Evolutionary conservation across 2,329 filamentous ascomycete genomes (phyloP).

Genomic region (Sclerotinia subarctica): DNA sequence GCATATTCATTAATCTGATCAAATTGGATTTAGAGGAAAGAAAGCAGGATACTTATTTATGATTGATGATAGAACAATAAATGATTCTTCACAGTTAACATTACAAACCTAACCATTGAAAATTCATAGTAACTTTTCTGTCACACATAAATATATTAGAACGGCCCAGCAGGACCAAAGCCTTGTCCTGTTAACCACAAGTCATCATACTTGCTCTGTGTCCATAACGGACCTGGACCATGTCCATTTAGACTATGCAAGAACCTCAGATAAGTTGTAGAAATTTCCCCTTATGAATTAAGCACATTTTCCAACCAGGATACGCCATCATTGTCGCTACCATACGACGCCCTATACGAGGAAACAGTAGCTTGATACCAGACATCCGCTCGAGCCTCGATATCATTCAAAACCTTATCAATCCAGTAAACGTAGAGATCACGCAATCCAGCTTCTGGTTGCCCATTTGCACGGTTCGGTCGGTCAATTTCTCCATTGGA

Average conservation of each 20-base stretch:
- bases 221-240: background rate
- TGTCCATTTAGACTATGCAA: background rate
- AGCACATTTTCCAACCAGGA: background rate
- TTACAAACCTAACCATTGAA: too few relatives aligned
- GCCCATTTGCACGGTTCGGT: background rate
- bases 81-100: too few relatives aligned
- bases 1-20: too few relatives aligned
- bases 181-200: background rate
- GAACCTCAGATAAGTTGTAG: background rate
- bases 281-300: background rate
- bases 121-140: background rate
- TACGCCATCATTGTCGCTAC: background rate
- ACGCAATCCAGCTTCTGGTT: background rate
- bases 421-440: background rate
- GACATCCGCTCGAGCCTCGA: background rate
- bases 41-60: too few relatives aligned
- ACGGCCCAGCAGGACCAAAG: too few relatives aligned
- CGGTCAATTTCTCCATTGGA: background rate
- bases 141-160: background rate
- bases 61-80: too few relatives aligned
- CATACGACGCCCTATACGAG: background rate
- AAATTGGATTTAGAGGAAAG: too few relatives aligned
- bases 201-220: background rate
- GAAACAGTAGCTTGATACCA: background rate
- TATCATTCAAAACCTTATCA: background rate